Base-by-base conservation (phyloP, 1,284 basidiomycete genomes). In the Hortiboletus rubellus region DNA sequence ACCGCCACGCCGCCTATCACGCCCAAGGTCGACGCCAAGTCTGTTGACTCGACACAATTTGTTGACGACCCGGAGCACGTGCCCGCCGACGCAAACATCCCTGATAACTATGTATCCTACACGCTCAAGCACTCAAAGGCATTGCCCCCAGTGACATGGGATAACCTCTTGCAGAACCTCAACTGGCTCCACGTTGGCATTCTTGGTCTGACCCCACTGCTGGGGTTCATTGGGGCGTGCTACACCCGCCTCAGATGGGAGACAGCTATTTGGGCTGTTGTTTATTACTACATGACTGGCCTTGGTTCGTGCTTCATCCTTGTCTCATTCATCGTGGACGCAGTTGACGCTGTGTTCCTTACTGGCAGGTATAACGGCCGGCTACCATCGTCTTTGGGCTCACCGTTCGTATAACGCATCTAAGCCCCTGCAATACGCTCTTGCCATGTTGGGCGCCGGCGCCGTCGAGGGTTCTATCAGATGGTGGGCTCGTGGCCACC, bases 401-500 rank as follows among this genome's bases (percentile, higher is more conserved):
- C 95, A 97, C 71, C 85, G 94, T 52, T 80, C 91, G 0, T 96
- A 95, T 75, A 96, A 95, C 69, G 94, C 94, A n/a, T 85, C 87
- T 1, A 79, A 77, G 55, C 86, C 89, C 10, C 77, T 96, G 5
- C 86, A 96, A 71, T 94, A 91, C 72, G 76, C 83, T 65, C 83
- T 96, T 51, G 89, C 91, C 10, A 64, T 89, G 22, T 82, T 86
- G 12, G 94, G 94, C 54, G 87, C 91, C 2, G 94, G 93, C 54
- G 91, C 94, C 12, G 90, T 94, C 36, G 84, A 96, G 69, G 94
- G 94, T 27, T 93, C 92, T 18, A 94, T 96, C 76, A 88, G 89
- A 72, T 96, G 94, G 94, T 96, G 94, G 94, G 86, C 86, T n/a
- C 84, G 94, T 47, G 92, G 92, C 58, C 94, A 96, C 79, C 89